Evolutionary conservation across 805 yeast genomes (phyloP).

Genomic region (Sugiyamaella boreocaroliniensis): DNA sequence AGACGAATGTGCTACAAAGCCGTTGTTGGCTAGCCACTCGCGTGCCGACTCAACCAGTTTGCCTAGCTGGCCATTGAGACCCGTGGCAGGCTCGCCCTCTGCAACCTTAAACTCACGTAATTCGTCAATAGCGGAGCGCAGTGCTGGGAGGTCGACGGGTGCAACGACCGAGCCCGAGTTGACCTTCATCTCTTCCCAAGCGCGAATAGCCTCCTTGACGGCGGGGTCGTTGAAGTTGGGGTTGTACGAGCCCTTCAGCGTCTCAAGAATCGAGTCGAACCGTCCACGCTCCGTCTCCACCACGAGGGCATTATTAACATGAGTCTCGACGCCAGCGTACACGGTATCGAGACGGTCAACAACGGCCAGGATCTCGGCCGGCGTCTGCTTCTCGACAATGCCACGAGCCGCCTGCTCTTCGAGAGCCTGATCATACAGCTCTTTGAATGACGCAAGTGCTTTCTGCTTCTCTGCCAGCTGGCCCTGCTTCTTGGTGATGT

Average conservation of each 20-base stretch:
- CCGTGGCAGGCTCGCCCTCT: constrained; percentile 2
- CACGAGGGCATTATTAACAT: neutral
- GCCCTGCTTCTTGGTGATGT: constrained; percentile 17
- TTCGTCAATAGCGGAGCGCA: neutral
- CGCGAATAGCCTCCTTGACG: constrained; percentile 63
- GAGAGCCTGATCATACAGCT: constrained; percentile 29
- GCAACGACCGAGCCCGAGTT: constrained; percentile 19
- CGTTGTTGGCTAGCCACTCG: constrained; percentile 15
- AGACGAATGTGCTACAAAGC: constrained; percentile 12
- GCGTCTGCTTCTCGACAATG: constrained; percentile 9
- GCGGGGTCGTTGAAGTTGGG: constrained; percentile 83
- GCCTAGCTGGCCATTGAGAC: neutral
- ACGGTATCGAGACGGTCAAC: constrained; percentile 1
- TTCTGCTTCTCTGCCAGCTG: constrained; percentile 19
- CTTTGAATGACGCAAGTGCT: constrained; percentile 22
- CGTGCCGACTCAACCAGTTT: neutral
- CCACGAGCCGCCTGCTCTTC: constrained; percentile 9
- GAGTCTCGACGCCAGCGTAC: neutral
- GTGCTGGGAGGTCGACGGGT: neutral
- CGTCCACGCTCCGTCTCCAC: constrained; percentile 5
- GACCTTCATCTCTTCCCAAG: constrained; percentile 27
- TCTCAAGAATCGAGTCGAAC: constrained; percentile 35
- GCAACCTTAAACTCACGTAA: neutral
- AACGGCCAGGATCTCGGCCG: constrained; percentile 13
- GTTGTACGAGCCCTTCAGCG: constrained; percentile 56